Conservation (phyloP, 2,329 filamentous ascomycete species). For the Hypomyces rosellus region DNA sequence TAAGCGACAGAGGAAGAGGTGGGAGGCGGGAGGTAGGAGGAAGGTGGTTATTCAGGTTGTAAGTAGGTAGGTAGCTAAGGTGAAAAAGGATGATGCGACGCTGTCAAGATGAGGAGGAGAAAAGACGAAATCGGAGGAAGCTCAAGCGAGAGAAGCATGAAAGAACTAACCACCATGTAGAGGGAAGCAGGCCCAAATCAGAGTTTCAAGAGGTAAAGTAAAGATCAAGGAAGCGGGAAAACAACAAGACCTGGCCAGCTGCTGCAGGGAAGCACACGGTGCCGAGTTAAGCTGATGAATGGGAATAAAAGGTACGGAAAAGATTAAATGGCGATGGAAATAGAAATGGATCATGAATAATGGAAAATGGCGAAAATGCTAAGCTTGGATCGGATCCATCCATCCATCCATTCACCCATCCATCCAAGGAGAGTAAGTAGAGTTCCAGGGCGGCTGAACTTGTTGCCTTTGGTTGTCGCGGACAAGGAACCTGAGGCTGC, state of each 20-base stretch:
- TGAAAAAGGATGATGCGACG: background rate
- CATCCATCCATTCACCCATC: background rate
- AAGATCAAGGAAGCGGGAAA: background rate
- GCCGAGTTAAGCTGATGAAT: background rate
- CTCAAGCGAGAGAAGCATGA: background rate
- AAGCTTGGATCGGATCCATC: background rate
- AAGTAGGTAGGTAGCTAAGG: background rate
- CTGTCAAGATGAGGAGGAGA: constrained; percentile 4
- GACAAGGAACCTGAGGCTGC: too few relatives aligned
- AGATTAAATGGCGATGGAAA: too few relatives aligned
- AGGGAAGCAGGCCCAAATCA: background rate
- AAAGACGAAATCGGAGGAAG: constrained; percentile 3
- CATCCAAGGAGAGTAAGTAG: background rate
- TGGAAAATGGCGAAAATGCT: too few relatives aligned
- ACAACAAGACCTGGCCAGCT: background rate
- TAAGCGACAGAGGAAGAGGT: background rate
- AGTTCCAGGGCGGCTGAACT: too few relatives aligned
- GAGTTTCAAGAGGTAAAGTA: background rate
- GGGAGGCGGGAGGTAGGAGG: background rate
- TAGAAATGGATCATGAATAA: too few relatives aligned
- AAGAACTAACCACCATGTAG: constrained; percentile 18
- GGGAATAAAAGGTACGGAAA: too few relatives aligned
- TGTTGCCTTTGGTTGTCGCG: too few relatives aligned
- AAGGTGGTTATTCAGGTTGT: background rate
- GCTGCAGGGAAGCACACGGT: background rate